These are phyloP conservation scores for Pythium brachiatum DNA, from an alignment of 352 stramenopile species.

Conservation along the genomic window DNA sequence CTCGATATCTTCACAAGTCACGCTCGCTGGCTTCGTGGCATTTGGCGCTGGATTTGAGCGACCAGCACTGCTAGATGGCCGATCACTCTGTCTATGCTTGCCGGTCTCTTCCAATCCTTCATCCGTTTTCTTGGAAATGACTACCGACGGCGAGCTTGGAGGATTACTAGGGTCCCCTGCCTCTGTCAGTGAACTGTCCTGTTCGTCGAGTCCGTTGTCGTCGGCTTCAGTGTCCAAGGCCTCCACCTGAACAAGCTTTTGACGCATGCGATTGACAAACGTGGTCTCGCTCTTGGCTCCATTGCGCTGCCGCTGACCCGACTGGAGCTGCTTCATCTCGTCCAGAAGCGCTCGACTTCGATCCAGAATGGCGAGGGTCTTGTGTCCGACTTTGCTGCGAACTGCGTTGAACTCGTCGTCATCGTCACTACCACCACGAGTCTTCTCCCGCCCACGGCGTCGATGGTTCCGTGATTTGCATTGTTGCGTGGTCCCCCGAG, in stretches of 20 bases:
- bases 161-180: background rate
- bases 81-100: background rate
- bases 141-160: background rate
- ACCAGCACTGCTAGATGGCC: background rate
- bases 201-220: background rate
- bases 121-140: no score
- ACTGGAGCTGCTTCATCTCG: constrained; percentile 15
- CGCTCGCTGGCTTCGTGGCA: background rate
- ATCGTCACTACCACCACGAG: constrained; percentile 15
- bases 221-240: background rate
- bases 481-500: background rate
- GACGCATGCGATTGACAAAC: constrained; percentile 19
- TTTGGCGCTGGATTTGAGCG: background rate
- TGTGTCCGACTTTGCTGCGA: constrained; percentile 43
- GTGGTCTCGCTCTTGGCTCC: background rate
- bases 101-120: no score
- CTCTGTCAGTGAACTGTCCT: background rate
- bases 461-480: background rate
- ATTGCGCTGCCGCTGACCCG: background rate
- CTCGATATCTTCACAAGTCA: constrained; percentile 35
- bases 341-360: constrained; percentile 45
- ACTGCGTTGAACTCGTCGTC: constrained; percentile 37
- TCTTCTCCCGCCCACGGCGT: background rate
- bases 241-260: constrained; percentile 8
- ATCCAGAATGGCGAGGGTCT: constrained; percentile 57